Evolutionary conservation across 805 yeast genomes (phyloP).

Genomic region (Nakazawaea siamensis): DNA sequence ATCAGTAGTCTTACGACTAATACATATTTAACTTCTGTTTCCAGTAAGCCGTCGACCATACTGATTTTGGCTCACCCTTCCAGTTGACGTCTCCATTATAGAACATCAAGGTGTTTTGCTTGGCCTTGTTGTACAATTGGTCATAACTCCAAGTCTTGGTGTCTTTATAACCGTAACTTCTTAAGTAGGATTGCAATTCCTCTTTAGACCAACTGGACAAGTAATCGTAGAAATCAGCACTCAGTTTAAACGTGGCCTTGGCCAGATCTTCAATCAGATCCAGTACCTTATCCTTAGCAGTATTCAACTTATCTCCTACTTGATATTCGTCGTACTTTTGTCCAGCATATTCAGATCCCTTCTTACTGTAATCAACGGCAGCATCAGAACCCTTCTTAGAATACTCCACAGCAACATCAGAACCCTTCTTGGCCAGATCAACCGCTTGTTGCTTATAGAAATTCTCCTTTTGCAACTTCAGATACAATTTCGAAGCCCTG

Average conservation of each 20-base stretch:
- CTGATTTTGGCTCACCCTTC: neutral
- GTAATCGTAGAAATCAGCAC: slow-evolving; percentile 10
- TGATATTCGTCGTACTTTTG: slow-evolving; percentile 9
- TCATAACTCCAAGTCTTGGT: slow-evolving; percentile 20
- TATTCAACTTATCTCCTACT: slow-evolving; percentile 10
- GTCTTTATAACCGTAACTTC: slow-evolving; percentile 31
- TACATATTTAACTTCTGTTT: no score
- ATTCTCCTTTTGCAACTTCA: slow-evolving; percentile 7
- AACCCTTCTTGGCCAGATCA: slow-evolving; percentile 10
- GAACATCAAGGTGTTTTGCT: slow-evolving; percentile 25
- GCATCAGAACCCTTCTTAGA: slow-evolving; percentile 16
- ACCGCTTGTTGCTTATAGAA: slow-evolving; percentile 9
- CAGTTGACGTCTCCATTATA: slow-evolving; percentile 13
- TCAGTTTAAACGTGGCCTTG: slow-evolving; percentile 11
- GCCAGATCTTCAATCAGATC: no score
- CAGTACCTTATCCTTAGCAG: slow-evolving; percentile 12
- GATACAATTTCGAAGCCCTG: slow-evolving; percentile 13
- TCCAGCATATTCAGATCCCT: slow-evolving; percentile 17
- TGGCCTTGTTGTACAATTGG: slow-evolving; percentile 29
- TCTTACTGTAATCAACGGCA: slow-evolving; percentile 2
- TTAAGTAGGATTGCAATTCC: slow-evolving; percentile 32
- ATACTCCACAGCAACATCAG: slow-evolving; percentile 17
- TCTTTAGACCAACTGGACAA: slow-evolving; percentile 33
- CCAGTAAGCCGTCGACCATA: slow-evolving; percentile 3
- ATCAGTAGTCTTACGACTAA: no score